Evolutionary conservation across 495 filamentous ascomycete genomes (phyloP), one percentile per base, ranked within the genome.

Genomic region (Talaromyces liani): DNA sequence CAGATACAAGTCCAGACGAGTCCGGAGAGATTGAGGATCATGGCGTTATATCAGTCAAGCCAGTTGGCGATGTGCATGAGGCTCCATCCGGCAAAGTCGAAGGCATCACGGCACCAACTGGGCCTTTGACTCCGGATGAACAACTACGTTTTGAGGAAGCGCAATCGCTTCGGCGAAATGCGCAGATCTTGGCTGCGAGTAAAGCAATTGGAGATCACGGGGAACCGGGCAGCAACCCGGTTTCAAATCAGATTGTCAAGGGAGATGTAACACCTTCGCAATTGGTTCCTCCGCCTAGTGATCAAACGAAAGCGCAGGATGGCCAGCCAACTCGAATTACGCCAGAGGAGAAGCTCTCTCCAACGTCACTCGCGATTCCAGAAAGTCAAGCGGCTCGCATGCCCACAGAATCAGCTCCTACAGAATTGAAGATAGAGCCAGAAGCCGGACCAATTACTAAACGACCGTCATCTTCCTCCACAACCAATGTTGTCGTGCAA

Each of bases 141-240:
- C 81, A 82, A 62, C 69, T 82, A 62, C 74, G 75, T 6, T 34
- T 82, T 54, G 81, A 83, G 66, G 81, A 80, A 65, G 78, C 76
- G 12, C 79, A 77, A 36, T 77, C 79, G 16, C 66, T 77, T 54
- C 73, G 71, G 39, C 68, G 72, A 24, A 71, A 58, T 20, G 62
- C 67, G 9, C 33, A 61, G 31, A 12, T 36, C 12, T 61, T 74
- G 4, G 39, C 65, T 49, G 65, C 68, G 10, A 71, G 55, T n/a
- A 68, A 70, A 22, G 39, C 63, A 1, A 64, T 64, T 12, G 68
- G 65, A 4, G 69, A 73, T 57, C 60, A 54, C 4, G 63, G 51
- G n/a, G 54, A 59, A 18, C 55, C 18, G 24, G 55, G 6, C 65
- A 24, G 1, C 7, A 47, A 16, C 60, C 69, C 56, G 60, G 65